Base-by-base conservation (phyloP, 306 rosid genomes). In the Malus sylvestris region DNA sequence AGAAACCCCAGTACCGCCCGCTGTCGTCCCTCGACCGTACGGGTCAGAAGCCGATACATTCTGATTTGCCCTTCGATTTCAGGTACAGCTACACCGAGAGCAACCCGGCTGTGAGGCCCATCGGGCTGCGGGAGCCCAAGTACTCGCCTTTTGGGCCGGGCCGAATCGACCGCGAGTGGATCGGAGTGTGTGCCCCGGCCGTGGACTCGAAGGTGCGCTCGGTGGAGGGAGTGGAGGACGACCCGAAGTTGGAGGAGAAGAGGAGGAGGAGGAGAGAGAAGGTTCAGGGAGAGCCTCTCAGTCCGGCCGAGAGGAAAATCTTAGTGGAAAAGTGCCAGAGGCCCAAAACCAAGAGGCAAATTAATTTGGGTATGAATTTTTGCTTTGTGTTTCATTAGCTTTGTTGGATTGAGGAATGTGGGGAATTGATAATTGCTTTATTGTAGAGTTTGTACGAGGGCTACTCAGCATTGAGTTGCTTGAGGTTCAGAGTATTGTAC, bases 101-200 rank as follows among this genome's bases (percentile, higher is more conserved):
- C 80, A 89, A 92, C 81, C 83, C 75, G 33, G 65, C 63, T 7
- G 97, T 81, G 81, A 78, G 98, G 83, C 93, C 98, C 2, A 89
- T 95, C 27, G 97, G 97, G 46, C 89, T 93, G 6, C 79, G 96
- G 45, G 96, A 89, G 58, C 97, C 97, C 46, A 90, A 92, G 86
- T 95, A 89, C 86, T 95, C 97, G 16, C 98, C 97, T 1, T 95
- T 95, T 51, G 98, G 98, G 35, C 96, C 96, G 3, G 91, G 85
- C 49, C 82, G 96, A 75, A 53, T 95, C 11, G 90, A 88, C 77
- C 86, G 93, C 11, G 68, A 76, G 1, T 95, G 97, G 98, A 88
- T 94, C 29, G 98, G 98, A 32, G 97, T 95, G 29, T 92, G 97
- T 18, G 97, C 97, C 1, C 96, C 96, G 13, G 97, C 92, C 8